Percentiles rank a stretch among this genome's conserved stretches.
Conservation (phyloP, 192 early-diverging fungal genomes). For the Coemansia sp. region DNA sequence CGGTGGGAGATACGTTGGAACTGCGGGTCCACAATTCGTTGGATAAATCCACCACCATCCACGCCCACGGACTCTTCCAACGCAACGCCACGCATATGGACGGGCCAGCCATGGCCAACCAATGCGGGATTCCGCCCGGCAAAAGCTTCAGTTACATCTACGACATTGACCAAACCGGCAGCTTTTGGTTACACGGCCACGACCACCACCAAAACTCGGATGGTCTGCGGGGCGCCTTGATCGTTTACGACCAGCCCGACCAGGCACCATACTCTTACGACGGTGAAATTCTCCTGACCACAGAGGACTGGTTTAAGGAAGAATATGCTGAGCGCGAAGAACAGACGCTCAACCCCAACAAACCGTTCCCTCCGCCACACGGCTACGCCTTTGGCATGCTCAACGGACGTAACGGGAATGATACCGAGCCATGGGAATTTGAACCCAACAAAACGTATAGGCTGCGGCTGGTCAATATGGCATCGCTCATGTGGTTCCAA, state of each 20-base stretch:
- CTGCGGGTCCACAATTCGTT: constrained; percentile 51
- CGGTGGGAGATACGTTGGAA: constrained; percentile 14
- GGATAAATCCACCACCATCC: constrained; percentile 56
- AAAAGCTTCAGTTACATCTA: constrained; percentile 60
- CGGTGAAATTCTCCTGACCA: constrained; percentile 53
- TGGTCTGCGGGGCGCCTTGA: constrained; percentile 64
- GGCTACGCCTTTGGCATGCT: constrained; percentile 50
- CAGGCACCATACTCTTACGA: constrained; percentile 53
- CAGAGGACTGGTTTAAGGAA: constrained; percentile 67
- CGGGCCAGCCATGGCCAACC: constrained; percentile 59
- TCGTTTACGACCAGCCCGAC: constrained; percentile 52
- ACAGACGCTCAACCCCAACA: constrained; percentile 47
- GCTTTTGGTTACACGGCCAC: constrained; percentile 80
- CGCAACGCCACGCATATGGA: constrained; percentile 61
- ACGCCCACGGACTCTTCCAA: constrained; percentile 75
- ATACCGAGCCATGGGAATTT: constrained; percentile 53
- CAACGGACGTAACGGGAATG: constrained; percentile 40
- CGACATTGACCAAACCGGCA: constrained; percentile 60
- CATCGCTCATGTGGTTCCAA: constrained; percentile 59
- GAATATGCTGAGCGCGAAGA: constrained; percentile 50
- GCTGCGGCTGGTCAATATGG: constrained; percentile 72
- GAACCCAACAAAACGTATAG: constrained; percentile 69
- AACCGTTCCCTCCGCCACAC: constrained; percentile 53
- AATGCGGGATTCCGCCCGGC: constrained; percentile 69
- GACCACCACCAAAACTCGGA: constrained; percentile 68